Conservation (phyloP, 805 yeast genomes). For the Candida schatavii region DNA sequence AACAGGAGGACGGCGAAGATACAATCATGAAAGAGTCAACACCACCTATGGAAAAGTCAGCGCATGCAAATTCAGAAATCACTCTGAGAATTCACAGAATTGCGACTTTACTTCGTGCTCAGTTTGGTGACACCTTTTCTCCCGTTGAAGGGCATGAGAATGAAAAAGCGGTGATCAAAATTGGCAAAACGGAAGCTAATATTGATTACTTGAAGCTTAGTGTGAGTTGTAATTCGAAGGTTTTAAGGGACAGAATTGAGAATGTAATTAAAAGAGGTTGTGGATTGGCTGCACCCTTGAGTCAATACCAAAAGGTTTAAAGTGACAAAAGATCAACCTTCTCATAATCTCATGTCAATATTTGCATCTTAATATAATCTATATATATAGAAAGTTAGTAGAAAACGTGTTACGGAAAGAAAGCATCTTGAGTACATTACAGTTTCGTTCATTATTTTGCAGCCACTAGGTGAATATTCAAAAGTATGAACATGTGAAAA, state of each 20-base stretch:
- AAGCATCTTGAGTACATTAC: no score
- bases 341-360: no score
- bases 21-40: constrained; percentile 6
- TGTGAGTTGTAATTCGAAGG: constrained; percentile 70
- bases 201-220: constrained; percentile 62
- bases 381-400: no score
- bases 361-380: no score
- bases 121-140: constrained; percentile 76
- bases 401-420: no score
- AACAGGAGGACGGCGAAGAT: constrained; percentile 10
- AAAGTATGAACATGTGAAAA: no score
- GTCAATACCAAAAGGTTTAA: constrained; percentile 36
- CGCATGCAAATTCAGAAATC: constrained; percentile 27
- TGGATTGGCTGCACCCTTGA: constrained; percentile 79
- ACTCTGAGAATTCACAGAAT: constrained; percentile 46
- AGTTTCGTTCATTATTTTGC: no score
- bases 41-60: constrained; percentile 14
- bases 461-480: no score
- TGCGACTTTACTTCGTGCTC: constrained; percentile 65
- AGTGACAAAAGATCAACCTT: no score
- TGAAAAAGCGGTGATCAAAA: constrained; percentile 55
- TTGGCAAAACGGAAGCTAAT: constrained; percentile 73
- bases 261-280: constrained; percentile 77
- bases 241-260: constrained; percentile 76
- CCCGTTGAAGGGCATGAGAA: constrained; percentile 33